Evolutionary conservation across 176 grass and related monocot genomes (phyloP).

Genomic region (Eremochloa ophiuroides): DNA sequence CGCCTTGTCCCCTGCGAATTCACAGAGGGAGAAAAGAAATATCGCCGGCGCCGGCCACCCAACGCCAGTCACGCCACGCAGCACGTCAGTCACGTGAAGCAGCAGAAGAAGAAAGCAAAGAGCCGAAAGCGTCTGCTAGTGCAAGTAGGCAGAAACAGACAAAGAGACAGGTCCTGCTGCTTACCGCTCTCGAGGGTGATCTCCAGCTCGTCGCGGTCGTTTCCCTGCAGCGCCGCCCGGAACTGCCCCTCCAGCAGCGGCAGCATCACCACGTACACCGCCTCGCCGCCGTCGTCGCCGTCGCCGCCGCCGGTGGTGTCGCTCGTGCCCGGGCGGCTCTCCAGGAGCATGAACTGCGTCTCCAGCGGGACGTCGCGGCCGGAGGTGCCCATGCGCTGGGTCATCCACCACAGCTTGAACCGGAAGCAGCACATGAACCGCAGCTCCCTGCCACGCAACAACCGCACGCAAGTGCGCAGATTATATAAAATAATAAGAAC

Average conservation of each 20-base stretch:
- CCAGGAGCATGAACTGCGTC: slow-evolving; percentile 87
- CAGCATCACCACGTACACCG: slow-evolving; percentile 68
- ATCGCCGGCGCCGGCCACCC: slow-evolving; percentile 7
- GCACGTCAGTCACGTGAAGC: neutral
- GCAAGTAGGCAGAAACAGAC: no score
- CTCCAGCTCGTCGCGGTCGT: slow-evolving; percentile 61
- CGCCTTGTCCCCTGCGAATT: slow-evolving; percentile 50
- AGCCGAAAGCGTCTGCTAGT: neutral
- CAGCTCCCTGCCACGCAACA: slow-evolving; percentile 44
- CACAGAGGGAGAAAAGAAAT: no score
- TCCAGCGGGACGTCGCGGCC: slow-evolving; percentile 80
- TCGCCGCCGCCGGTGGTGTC: neutral
- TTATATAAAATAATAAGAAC: no score
- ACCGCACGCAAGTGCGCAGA: no score
- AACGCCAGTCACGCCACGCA: neutral
- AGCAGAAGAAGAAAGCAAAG: neutral
- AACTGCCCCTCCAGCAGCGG: slow-evolving; percentile 84
- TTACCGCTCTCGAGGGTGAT: slow-evolving; percentile 86
- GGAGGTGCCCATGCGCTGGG: slow-evolving; percentile 60
- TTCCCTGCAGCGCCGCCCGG: slow-evolving; percentile 75
- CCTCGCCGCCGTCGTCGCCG: neutral
- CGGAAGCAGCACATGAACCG: slow-evolving; percentile 76
- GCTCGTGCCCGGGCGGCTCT: slow-evolving; percentile 31
- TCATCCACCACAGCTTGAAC: slow-evolving; percentile 90
- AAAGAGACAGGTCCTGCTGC: neutral